A percentile compares a stretch with the other conserved stretches of the same genome.
phyloP scores from a whole-genome alignment of 2,329 filamentous ascomycete genomes.

The Ophiosphaerella narmari region DNA sequence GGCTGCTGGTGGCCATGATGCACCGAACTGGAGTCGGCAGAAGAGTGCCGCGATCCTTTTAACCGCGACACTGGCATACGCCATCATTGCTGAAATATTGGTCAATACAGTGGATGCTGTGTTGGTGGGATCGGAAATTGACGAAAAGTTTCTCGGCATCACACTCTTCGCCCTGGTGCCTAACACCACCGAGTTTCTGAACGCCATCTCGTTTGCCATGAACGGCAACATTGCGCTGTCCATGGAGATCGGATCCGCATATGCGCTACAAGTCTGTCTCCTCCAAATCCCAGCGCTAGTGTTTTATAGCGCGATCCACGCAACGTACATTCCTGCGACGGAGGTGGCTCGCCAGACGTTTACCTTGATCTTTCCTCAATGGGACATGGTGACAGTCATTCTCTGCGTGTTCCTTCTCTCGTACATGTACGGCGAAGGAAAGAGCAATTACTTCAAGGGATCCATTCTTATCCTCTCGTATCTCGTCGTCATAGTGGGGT shows the following conservation, averaged over 20 bases:
- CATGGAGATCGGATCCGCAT: constrained; percentile 98
- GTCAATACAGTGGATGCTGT: constrained; percentile 98
- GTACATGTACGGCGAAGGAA: constrained; percentile 97
- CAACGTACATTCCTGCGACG: constrained; percentile 58
- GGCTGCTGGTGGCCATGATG: constrained; percentile 74
- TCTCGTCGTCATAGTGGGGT: constrained; percentile 87
- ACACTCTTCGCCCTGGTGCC: constrained; percentile 95
- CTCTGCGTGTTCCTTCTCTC: constrained; percentile 94
- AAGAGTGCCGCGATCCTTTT: constrained; percentile 92
- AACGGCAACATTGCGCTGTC: constrained; percentile 98
- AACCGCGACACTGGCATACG: constrained; percentile 87
- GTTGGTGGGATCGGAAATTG: constrained; percentile 83
- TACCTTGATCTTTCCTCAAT: constrained; percentile 92
- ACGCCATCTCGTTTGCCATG: constrained; percentile 99
- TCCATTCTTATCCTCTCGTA: constrained; percentile 93
- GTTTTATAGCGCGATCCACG: constrained; percentile 81
- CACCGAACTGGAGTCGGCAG: constrained; percentile 93
- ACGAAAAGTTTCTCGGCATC: constrained; percentile 96
- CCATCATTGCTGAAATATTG: constrained; percentile 95
- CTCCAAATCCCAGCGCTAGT: constrained; percentile 93
- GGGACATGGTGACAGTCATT: constrained; percentile 98
- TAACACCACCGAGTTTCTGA: constrained; percentile 98
- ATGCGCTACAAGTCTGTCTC: constrained; percentile 93
- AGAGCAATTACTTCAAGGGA: constrained; percentile 99
- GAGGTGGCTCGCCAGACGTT: constrained; percentile 69